These are phyloP conservation scores for Wickerhamomyces sp. DNA, from an alignment of 1,139 yeast genomes.

Conservation along the genomic window DNA sequence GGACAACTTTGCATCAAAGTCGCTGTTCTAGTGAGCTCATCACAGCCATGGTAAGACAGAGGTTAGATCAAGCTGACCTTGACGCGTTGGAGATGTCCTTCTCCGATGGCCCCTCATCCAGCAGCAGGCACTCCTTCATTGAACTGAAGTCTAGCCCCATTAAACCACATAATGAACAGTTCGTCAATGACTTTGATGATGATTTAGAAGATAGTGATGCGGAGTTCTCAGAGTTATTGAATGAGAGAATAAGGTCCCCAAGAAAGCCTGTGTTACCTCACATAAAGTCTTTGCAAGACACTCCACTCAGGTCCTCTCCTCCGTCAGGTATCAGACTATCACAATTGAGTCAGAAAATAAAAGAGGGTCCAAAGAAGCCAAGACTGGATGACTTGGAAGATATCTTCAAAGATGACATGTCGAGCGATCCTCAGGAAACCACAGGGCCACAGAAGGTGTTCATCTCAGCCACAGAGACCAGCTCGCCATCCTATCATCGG, in stretches of 20 bases:
- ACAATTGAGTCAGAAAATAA: background rate
- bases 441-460: conserved; percentile 1
- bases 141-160: conserved; percentile 7
- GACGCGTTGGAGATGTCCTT: conserved; percentile 18
- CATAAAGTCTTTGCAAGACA: background rate
- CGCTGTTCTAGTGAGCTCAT: background rate
- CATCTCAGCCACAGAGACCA: conserved; percentile 22
- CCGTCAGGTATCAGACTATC: background rate
- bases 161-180: conserved; percentile 9
- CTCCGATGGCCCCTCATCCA: conserved; percentile 2
- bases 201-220: conserved; percentile 14
- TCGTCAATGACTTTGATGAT: conserved; percentile 17
- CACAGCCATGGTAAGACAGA: background rate
- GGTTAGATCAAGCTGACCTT: conserved; percentile 12
- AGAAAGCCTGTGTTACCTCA: background rate
- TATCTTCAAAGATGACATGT: conserved; percentile 6
- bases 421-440: background rate
- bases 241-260: background rate
- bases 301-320: background rate
- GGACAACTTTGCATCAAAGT: background rate
- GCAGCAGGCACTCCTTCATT: conserved; percentile 2
- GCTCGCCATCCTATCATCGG: conserved; percentile 29
- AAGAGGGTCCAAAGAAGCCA: conserved; percentile 1
- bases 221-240: background rate
- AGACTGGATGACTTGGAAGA: conserved; percentile 8